A percentile compares a stretch with the other conserved stretches of the same genome.
Evolutionary conservation across 2,329 filamentous ascomycete species (phyloP).

Genomic region (Mycogone perniciosa): DNA sequence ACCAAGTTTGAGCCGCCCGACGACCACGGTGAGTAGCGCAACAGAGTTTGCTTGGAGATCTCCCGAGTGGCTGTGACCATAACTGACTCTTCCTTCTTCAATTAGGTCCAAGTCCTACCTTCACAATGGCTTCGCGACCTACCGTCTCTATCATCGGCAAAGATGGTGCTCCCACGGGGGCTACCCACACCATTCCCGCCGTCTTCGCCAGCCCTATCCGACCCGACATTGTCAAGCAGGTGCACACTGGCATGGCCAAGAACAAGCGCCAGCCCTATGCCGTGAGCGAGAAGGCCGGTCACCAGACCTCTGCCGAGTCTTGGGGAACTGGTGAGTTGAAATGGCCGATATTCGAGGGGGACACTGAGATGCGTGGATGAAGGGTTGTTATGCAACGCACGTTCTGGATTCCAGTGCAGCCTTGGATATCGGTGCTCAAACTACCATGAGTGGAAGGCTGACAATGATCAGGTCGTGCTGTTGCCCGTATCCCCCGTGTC

Average conservation of each 20-base stretch:
- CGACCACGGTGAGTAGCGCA: conserved; percentile 31
- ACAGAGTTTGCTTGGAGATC: not conserved
- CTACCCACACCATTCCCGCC: conserved; percentile 86
- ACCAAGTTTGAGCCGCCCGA: conserved; percentile 35
- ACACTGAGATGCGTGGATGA: not conserved
- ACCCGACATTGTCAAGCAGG: conserved; percentile 97
- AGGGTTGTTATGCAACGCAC: not conserved
- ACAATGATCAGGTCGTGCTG: conserved; percentile 73
- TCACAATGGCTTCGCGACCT: conserved; percentile 88
- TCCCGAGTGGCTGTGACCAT: not conserved
- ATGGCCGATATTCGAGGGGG: not conserved
- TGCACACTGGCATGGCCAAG: conserved; percentile 99
- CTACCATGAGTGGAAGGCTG: not conserved
- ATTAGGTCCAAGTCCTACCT: conserved; percentile 32
- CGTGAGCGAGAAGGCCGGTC: conserved; percentile 99
- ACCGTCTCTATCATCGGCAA: conserved; percentile 96
- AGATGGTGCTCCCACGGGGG: conserved; percentile 86
- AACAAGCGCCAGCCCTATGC: conserved; percentile 99
- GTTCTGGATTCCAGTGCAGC: not conserved
- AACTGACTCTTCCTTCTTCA: conserved; percentile 11
- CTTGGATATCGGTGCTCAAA: not conserved
- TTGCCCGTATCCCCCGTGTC: conserved; percentile 99
- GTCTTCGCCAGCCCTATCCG: conserved; percentile 98
- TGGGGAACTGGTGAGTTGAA: conserved; percentile 90
- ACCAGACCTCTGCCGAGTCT: conserved; percentile 99